A percentile compares a stretch with the other conserved stretches of the same genome.
Conservation (phyloP, 306 rosid genomes). For the Lathyrus sativus region DNA sequence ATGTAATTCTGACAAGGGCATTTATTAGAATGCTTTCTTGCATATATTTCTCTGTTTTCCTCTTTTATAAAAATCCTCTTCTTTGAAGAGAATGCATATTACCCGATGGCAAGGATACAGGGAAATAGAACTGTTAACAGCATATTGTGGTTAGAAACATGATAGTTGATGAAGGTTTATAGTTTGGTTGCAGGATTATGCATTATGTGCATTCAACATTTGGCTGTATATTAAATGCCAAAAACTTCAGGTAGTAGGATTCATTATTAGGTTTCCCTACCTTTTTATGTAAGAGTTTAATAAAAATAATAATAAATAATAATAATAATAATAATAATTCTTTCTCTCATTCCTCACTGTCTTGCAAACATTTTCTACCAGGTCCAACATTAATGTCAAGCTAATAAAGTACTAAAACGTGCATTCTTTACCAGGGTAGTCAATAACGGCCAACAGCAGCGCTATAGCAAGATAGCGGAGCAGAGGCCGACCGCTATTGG, state of each 20-base stretch:
- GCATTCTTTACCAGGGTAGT: background rate
- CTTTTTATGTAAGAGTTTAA: slow-evolving; percentile 19
- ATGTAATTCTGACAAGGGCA: slow-evolving; percentile 13
- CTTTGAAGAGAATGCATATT: slow-evolving; percentile 14
- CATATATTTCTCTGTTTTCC: background rate
- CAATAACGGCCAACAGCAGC: too few relatives aligned
- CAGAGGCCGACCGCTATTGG: too few relatives aligned
- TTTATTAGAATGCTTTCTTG: background rate
- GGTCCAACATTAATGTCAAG: slow-evolving; percentile 18
- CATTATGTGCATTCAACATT: background rate
- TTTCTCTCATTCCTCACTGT: slow-evolving; percentile 14
- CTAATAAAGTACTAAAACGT: background rate
- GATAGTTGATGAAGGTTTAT: background rate
- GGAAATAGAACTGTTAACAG: slow-evolving; percentile 15
- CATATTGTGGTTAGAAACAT: slow-evolving; percentile 15
- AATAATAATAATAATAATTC: slow-evolving; percentile 9
- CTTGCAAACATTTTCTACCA: slow-evolving; percentile 15
- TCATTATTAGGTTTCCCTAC: slow-evolving; percentile 14
- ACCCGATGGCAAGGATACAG: slow-evolving; percentile 15
- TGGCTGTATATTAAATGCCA: background rate
- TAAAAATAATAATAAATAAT: background rate
- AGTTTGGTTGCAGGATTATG: background rate
- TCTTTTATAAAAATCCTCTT: background rate
- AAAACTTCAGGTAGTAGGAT: background rate
- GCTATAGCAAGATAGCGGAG: too few relatives aligned